Evolutionary conservation across 164 flowering plant species (phyloP), one percentile per base, ranked within the genome.

Genomic region (Dillenia suffruticosa): DNA sequence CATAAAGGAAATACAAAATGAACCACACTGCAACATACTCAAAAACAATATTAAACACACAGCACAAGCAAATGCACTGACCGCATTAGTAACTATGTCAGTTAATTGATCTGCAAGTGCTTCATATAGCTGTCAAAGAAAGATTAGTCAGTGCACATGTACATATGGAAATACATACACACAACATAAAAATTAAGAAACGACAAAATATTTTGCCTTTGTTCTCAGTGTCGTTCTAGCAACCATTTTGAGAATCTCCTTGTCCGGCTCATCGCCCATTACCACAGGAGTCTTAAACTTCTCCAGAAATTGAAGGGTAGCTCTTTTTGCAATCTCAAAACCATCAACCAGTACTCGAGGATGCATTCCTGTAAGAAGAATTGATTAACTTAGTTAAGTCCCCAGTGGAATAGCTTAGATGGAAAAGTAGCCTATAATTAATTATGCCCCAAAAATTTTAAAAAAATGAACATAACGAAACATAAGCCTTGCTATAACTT

Each of bases 261-360:
- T 90, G 70, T 95, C 99, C 63, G 97, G 96, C 40, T 90, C 96
- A 61, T 84, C 76, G 57, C 96, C 97, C 79, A 92, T 88, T 55
- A 88, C 88, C 12, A 88, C 97, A 56, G 87, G 88, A 56, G 97
- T 95, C 80, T 90, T 92, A 70, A 95, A 95, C 59, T 84, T 88
- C 61, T 95, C 99, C 47, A 95, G 84, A 74, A 90, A 95, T 46
- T 89, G 83, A 14, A 95, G 96, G 49, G 97, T 92, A 44, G 97
- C 99, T 74, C 80, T 81, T 74, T 95, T 95, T 12, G 99, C 97
- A 74, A 95, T 92, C 68, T 95, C 97, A 80, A 95, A 90, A 58
- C 99, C 99, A 86, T 95, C 99, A 63, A 95, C 99, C 71, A 95
- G 52, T 10, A 92, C 91, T 60, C 99, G 97, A 24, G 99, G 97